Evolutionary conservation across 768 basidiomycete species (phyloP).

Genomic region (Lactarius vividus): DNA sequence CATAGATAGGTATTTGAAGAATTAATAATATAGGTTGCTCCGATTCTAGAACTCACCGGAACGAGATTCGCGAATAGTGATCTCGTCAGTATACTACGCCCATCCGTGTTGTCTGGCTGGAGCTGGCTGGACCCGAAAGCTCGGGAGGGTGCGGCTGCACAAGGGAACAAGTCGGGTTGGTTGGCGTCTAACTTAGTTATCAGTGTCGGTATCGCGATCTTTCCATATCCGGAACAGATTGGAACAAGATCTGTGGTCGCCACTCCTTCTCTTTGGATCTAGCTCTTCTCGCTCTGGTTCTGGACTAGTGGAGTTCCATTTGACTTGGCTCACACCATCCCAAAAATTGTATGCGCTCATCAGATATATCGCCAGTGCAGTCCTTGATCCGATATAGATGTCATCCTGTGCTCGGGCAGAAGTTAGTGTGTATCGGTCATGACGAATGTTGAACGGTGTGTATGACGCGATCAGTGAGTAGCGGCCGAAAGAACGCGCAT

Average conservation of each 20-base stretch:
- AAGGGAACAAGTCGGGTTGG: neutral
- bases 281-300: neutral
- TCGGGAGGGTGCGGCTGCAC: neutral
- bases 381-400: neutral
- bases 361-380: neutral
- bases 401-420: neutral
- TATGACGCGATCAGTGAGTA: neutral
- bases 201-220: neutral
- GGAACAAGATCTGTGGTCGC: no score
- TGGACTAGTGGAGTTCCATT: neutral
- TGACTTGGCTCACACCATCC: neutral
- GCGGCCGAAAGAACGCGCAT: slow-evolving; percentile 7
- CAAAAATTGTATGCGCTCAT: neutral
- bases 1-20: slow-evolving; percentile 11
- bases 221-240: slow-evolving; percentile 1
- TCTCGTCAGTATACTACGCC: neutral
- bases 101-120: neutral
- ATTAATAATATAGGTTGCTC: slow-evolving; percentile 6
- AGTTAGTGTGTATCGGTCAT: neutral
- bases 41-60: neutral
- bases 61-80: neutral
- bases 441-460: neutral
- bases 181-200: no score
- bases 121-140: neutral
- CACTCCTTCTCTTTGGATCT: neutral